Conservation (phyloP, 441 rosid species). For the Populus trichocarpa region DNA sequence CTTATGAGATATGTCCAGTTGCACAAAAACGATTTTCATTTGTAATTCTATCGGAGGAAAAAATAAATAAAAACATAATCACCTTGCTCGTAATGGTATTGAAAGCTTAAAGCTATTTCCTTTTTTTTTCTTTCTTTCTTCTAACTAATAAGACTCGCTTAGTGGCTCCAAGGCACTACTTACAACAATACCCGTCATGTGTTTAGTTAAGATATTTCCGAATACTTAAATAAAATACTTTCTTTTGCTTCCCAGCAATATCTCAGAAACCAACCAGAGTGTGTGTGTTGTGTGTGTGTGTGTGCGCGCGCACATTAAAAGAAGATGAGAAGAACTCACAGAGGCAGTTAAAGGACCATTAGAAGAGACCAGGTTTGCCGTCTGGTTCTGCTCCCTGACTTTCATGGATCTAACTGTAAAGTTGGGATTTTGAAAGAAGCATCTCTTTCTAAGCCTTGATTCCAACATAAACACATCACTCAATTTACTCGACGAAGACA, state of each 20-base stretch:
- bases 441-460: constrained; percentile 2
- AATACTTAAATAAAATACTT: background rate
- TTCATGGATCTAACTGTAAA: constrained; percentile 38
- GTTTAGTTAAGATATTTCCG: background rate
- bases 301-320: background rate
- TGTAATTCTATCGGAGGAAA: too few relatives aligned
- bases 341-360: constrained; percentile 35
- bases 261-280: constrained; percentile 15
- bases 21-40: background rate
- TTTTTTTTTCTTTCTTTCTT: background rate
- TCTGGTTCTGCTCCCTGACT: constrained; percentile 20
- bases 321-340: constrained; percentile 28
- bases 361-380: constrained; percentile 21
- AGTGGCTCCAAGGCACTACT: background rate
- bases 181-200: background rate
- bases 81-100: background rate
- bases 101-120: background rate
- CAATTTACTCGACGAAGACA: constrained; percentile 21
- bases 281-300: too few relatives aligned
- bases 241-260: background rate
- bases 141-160: background rate
- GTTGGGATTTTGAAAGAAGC: constrained; percentile 11
- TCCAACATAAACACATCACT: constrained; percentile 11
- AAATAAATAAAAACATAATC: too few relatives aligned
- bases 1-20: background rate